Evolutionary conservation across 2,329 filamentous ascomycete genomes (phyloP), one percentile per base, ranked within the genome.

Genomic region (Pseudogymnoascus sp.): DNA sequence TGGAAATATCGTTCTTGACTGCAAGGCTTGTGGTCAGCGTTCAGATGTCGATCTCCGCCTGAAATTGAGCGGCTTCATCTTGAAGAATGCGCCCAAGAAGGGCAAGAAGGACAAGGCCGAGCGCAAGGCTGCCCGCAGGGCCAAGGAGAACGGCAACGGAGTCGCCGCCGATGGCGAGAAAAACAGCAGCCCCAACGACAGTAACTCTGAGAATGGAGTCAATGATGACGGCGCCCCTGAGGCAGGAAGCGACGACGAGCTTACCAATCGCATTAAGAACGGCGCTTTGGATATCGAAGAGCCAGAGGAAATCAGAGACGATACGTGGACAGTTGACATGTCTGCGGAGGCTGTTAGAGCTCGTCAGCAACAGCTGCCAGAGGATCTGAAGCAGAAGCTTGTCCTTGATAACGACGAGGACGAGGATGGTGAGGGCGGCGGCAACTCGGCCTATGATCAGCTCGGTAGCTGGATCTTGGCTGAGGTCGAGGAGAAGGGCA

Each of bases 91-190:
- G 76, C 88, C 91, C 71, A 87, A 86, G 79, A 96, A 96, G 82
- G 91, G 91, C 78, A 97, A 97, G 85, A 96, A 96, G 80, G 91
- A 97, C 82, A 97, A 96, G 83, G 89, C 91, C 62, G 90, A 87
- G 75, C 84, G 90, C 77, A 96, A 95, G 81, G 95, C 95, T 76
- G 89, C 91, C 72, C 91, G 92, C 75, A 92, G 89, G 77, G 92
- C 93, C 69, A 93, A 91, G 81, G 77, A 79, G 68, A 85, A 86
- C 67, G 83, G 81, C 65, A 33, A 33, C n/a, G 49, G 49, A 5
- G 11, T 1, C 23, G 45, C 28, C 28, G 49, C 28, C 16, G 78
- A 77, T 61, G 77, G 77, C 62, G 78, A 82, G 63, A 78, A 81
- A 64, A 85, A 84, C 66, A 83, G 84, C 65, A 81, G 81, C 67